Conservation (phyloP, 805 yeast species). For the Lipomyces starkeyi region DNA sequence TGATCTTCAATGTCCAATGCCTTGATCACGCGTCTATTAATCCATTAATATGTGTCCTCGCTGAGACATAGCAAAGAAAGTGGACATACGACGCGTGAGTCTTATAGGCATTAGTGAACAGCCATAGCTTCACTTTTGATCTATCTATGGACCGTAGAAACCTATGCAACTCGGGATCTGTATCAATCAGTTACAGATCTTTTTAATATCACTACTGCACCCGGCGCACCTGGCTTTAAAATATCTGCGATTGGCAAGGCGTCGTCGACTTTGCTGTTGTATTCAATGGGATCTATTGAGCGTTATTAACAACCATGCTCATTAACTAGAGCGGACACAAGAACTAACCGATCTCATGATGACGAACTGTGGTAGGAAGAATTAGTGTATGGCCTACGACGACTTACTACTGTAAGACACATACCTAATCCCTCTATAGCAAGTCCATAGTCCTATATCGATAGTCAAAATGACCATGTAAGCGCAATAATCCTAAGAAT, state of each 20-base stretch:
- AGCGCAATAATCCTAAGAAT: not conserved
- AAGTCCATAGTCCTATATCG: constrained; percentile 73
- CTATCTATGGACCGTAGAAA: constrained; percentile 47
- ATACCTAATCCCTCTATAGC: constrained; percentile 82
- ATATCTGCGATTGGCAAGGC: constrained; percentile 83
- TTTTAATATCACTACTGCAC: not conserved
- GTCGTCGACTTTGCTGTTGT: constrained; percentile 89
- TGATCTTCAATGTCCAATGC: constrained; percentile 88
- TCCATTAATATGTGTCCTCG: not conserved
- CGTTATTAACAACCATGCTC: not conserved
- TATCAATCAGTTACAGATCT: not conserved
- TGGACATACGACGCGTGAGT: constrained; percentile 65
- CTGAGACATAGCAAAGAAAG: not conserved
- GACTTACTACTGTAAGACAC: not conserved
- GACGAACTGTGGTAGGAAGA: constrained; percentile 49
- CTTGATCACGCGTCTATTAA: constrained; percentile 66
- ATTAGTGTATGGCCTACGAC: not conserved
- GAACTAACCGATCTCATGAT: constrained; percentile 54
- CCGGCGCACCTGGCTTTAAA: constrained; percentile 57
- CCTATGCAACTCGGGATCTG: constrained; percentile 49
- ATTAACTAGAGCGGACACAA: too few relatives aligned
- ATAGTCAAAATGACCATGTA: not conserved
- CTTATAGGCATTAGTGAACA: constrained; percentile 92
- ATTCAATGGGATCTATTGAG: constrained; percentile 75
- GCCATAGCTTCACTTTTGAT: constrained; percentile 78